Evolutionary conservation across 352 stramenopile species (phyloP).

Genomic region (Pythium phragmitis): DNA sequence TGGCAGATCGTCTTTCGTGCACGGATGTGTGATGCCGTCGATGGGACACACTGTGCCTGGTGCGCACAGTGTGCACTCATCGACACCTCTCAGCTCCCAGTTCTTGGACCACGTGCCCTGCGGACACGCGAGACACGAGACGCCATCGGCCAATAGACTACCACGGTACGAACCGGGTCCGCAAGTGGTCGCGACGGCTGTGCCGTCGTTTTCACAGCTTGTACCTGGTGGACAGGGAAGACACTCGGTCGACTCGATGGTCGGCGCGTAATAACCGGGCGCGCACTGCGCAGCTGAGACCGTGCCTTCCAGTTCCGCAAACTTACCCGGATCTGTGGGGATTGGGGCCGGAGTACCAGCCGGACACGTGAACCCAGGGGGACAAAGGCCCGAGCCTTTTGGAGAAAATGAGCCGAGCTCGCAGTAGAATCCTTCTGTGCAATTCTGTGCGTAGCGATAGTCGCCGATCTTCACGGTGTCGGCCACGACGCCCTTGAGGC

Average conservation of each 20-base stretch:
- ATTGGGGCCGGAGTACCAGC: constrained; percentile 92
- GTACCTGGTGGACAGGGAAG: constrained; percentile 92
- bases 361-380: constrained; percentile 93
- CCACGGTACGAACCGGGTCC: constrained; percentile 92
- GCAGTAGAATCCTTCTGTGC: constrained; percentile 94
- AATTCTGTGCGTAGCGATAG: constrained; percentile 92
- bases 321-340: constrained; percentile 90
- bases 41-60: constrained; percentile 92
- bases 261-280: constrained; percentile 95
- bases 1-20: constrained; percentile 91
- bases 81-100: constrained; percentile 94
- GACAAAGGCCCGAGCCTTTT: constrained; percentile 93
- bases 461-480: constrained; percentile 87
- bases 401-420: constrained; percentile 90
- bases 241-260: constrained; percentile 93
- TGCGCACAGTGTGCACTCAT: constrained; percentile 92
- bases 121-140: constrained; percentile 90
- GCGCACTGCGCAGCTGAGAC: constrained; percentile 91
- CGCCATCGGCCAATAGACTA: constrained; percentile 79
- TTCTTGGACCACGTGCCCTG: constrained; percentile 98
- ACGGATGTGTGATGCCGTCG: constrained; percentile 95
- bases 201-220: constrained; percentile 90
- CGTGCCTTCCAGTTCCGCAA: constrained; percentile 90
- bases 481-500: constrained; percentile 91
- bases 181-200: constrained; percentile 87